A percentile compares a stretch with the other conserved stretches of the same genome.
These are phyloP conservation scores for Termitomyces sp. DNA, from an alignment of 768 basidiomycete genomes.

Conservation along the genomic window DNA sequence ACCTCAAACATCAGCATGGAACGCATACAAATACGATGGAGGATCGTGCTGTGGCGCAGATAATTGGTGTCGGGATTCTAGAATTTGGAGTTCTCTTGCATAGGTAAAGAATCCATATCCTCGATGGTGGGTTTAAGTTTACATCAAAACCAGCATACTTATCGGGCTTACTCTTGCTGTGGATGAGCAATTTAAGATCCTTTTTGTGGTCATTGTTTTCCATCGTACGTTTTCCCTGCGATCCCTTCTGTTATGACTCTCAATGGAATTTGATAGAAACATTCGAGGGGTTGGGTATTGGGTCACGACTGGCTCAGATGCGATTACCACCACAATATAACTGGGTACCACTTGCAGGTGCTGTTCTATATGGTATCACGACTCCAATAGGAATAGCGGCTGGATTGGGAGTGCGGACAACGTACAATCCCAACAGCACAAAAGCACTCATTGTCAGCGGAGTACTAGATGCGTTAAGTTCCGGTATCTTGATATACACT, in stretches of 20 bases:
- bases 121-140: not conserved
- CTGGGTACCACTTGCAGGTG: slow-evolving; percentile 57
- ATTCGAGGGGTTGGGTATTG: slow-evolving; percentile 93
- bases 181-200: slow-evolving; percentile 69
- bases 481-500: slow-evolving; percentile 87
- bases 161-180: slow-evolving; percentile 94
- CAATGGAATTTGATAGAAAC: slow-evolving; percentile 52
- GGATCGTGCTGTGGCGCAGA: slow-evolving; percentile 56
- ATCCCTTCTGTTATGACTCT: not conserved
- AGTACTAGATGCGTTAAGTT: slow-evolving; percentile 76
- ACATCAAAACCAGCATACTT: slow-evolving; percentile 47
- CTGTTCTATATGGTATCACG: slow-evolving; percentile 65
- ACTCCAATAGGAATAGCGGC: slow-evolving; percentile 88
- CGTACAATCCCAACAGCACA: slow-evolving; percentile 79
- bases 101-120: slow-evolving; percentile 35
- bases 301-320: slow-evolving; percentile 83
- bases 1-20: slow-evolving; percentile 1
- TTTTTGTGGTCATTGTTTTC: slow-evolving; percentile 90
- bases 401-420: slow-evolving; percentile 69
- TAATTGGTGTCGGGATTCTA: slow-evolving; percentile 85
- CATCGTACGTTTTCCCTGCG: slow-evolving; percentile 62
- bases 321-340: slow-evolving; percentile 49
- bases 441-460: slow-evolving; percentile 83
- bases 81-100: slow-evolving; percentile 94
- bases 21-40: slow-evolving; percentile 17